Base-by-base conservation (phyloP, 495 filamentous ascomycete species). In the Penicillium coprophilum region DNA sequence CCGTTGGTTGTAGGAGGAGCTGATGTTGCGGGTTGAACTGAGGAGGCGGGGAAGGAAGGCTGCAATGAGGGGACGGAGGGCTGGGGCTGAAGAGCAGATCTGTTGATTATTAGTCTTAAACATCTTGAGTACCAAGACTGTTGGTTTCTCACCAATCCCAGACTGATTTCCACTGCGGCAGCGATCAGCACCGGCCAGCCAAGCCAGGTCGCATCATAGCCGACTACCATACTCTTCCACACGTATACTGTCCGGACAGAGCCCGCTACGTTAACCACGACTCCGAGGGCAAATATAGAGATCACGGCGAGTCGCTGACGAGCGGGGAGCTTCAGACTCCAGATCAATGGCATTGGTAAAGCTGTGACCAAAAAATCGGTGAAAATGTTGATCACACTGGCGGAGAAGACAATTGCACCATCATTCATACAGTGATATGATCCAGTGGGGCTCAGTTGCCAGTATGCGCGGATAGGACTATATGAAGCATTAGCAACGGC, bases 341-440 rank as follows among this genome's bases (percentile, higher is more conserved):
- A 76, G 31, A 84, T 76, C 34, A 83, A 72, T n/a, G 80, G 79
- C 57, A 87, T 83, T 0, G 86, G 85, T 1, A 88, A 58, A 10
- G 82, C 61, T 0, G 85, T 82, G 20, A 77, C 74, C 2, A 82
- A 45, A 45, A 87, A 77, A 58, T 88, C 86, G 17, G 82, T 83
- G 32, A 80, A 59, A 21, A 80, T 82, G 60, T 87, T 86, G 62
- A 86, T 75, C 23, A 84, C 71, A 48, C 82, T 83, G 11, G 73
- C 78, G 3, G 73, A 72, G 38, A 85, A 75, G 17, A 85, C 74
- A 50, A 80, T 71, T 6, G 61, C 71, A 8, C 70, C 69, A 45
- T 79, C 75, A 50, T 83, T 65, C 46, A 87, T 67, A 57, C 84
- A 87, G 38, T 73, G 63, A 39, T 74, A 56, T 5, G 70, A 57